Percentiles rank a stretch among this genome's conserved stretches.
Evolutionary conservation across 75 land plant genomes (phyloP).

Genomic region (Pseudotsuga menziesii): DNA sequence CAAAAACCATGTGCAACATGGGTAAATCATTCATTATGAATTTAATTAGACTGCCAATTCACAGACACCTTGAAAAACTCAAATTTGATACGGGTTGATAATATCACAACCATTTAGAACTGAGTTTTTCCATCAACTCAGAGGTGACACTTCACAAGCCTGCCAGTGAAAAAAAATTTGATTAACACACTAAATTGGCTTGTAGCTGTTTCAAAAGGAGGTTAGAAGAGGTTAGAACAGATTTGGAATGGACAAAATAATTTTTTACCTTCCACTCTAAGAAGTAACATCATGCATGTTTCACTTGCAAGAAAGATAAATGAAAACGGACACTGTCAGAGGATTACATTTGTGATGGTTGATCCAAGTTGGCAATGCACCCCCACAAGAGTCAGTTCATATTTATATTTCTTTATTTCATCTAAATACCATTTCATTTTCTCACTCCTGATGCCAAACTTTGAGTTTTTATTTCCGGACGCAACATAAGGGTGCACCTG

Average conservation of each 20-base stretch:
- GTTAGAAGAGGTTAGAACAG: neutral
- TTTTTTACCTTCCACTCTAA: neutral
- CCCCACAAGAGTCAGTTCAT: slow-evolving; percentile 82
- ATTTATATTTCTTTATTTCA: slow-evolving; percentile 62
- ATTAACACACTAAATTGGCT: neutral
- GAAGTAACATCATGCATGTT: neutral
- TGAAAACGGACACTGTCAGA: neutral
- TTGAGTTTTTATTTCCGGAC: slow-evolving; percentile 93
- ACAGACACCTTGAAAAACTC: neutral
- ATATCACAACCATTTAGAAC: neutral
- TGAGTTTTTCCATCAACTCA: neutral
- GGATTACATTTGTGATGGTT: slow-evolving; percentile 82
- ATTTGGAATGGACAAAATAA: neutral
- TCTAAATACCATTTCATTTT: slow-evolving; percentile 91
- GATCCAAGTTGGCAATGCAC: slow-evolving; percentile 96
- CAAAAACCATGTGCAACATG: neutral
- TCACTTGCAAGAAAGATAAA: neutral
- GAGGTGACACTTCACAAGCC: neutral
- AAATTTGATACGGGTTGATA: neutral
- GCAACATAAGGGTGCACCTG: slow-evolving; percentile 97
- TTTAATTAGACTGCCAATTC: neutral
- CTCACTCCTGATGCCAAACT: slow-evolving; percentile 94
- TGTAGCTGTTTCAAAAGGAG: neutral
- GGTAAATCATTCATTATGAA: neutral
- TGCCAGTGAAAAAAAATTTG: neutral